These are phyloP conservation scores for Colletotrichum falcatum DNA, from an alignment of 2,329 filamentous ascomycete genomes.

Conservation along the genomic window DNA sequence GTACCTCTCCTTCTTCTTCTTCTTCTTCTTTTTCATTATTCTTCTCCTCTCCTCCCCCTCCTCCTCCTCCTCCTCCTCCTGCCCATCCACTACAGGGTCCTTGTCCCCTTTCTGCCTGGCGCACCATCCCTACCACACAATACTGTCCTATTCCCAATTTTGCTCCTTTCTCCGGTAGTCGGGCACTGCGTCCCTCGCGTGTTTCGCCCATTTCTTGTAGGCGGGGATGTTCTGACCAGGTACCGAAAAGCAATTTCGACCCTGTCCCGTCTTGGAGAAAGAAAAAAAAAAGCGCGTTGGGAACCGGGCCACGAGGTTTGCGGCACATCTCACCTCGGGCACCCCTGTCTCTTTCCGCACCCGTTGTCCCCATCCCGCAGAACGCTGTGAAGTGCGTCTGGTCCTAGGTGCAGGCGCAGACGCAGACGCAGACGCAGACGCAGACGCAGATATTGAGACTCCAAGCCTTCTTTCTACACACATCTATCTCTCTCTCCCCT, in stretches of 20 bases:
- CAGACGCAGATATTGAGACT: not conserved
- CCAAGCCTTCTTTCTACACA: not conserved
- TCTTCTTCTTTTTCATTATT: not conserved
- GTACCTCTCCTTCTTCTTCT: conserved; percentile 1
- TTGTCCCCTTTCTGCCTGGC: conserved; percentile 31
- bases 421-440: not conserved
- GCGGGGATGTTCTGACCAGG: conserved; percentile 4
- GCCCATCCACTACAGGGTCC: conserved; percentile 6
- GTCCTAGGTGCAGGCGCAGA: not conserved
- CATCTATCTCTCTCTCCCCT: not conserved
- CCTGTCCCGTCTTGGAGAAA: conserved; percentile 25
- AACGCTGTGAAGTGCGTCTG: not conserved
- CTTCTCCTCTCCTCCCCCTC: conserved; percentile 6
- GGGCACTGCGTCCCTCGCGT: conserved; percentile 27
- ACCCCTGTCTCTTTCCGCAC: conserved; percentile 1
- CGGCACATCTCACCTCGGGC: conserved; percentile 19
- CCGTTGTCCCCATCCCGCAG: conserved; percentile 6
- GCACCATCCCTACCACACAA: conserved; percentile 5
- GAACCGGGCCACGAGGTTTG: conserved; percentile 10
- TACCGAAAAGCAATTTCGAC: conserved; percentile 32
- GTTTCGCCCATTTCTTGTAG: conserved; percentile 28
- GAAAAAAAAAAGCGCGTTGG: conserved; percentile 26
- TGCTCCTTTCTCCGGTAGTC: conserved; percentile 38
- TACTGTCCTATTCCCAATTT: conserved; percentile 37
- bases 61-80: conserved; percentile 1